These are phyloP conservation scores for Botryosphaeria dothidea DNA, from an alignment of 2,329 filamentous ascomycete genomes.

Conservation along the genomic window DNA sequence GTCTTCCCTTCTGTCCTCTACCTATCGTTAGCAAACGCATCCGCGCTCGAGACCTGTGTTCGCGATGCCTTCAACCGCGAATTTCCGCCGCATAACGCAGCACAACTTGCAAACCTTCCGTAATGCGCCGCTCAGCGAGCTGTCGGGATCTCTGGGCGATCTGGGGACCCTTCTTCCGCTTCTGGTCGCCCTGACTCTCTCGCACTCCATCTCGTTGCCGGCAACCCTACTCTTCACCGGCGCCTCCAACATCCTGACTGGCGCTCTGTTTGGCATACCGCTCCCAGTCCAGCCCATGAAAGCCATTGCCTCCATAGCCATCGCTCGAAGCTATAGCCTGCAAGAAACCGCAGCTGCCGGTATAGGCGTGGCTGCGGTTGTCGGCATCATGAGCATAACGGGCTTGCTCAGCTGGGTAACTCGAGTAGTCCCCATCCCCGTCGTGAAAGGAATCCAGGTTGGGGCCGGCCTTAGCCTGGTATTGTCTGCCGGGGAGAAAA, in stretches of 20 bases:
- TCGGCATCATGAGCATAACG: constrained; percentile 76
- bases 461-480: constrained; percentile 84
- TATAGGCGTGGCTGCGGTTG: constrained; percentile 71
- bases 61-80: constrained; percentile 17
- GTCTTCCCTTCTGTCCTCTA: not conserved
- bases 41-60: not conserved
- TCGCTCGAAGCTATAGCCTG: constrained; percentile 65
- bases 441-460: constrained; percentile 93
- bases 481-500: constrained; percentile 70
- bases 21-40: not conserved
- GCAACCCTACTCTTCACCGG: constrained; percentile 88
- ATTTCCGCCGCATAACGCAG: constrained; percentile 30
- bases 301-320: constrained; percentile 89
- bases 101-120: constrained; percentile 61
- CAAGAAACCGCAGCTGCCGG: constrained; percentile 80
- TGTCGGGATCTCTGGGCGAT: constrained; percentile 87
- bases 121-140: constrained; percentile 65
- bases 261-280: constrained; percentile 80
- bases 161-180: constrained; percentile 87
- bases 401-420: constrained; percentile 76
- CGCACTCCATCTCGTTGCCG: constrained; percentile 76
- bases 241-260: constrained; percentile 81
- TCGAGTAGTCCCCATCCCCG: constrained; percentile 74
- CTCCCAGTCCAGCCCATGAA: constrained; percentile 88
- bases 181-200: constrained; percentile 80